These are phyloP conservation scores for Pseudonitzschia multistriata DNA, from an alignment of 108 stramenopile genomes.

Conservation along the genomic window DNA sequence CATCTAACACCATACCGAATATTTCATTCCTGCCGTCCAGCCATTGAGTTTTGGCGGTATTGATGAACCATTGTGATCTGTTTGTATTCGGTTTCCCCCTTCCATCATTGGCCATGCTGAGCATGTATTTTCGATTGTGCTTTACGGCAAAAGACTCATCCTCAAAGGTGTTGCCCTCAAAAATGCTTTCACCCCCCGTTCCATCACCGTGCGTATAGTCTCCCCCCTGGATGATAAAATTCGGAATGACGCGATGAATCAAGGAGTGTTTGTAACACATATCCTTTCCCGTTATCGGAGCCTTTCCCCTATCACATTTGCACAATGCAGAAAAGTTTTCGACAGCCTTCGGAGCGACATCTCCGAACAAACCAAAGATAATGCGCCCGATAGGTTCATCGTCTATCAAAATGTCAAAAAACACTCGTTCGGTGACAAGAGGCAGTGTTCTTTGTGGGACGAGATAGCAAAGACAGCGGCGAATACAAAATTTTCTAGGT, in stretches of 20 bases:
- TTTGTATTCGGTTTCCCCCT: constrained; percentile 65
- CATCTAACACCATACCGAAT: constrained; percentile 79
- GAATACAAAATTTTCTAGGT: neutral
- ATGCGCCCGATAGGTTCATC: constrained; percentile 51
- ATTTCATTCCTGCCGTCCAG: constrained; percentile 77
- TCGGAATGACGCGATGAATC: constrained; percentile 83
- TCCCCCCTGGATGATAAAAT: constrained; percentile 91
- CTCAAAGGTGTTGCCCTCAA: constrained; percentile 63
- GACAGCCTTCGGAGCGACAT: constrained; percentile 83
- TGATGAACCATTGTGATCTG: constrained; percentile 75
- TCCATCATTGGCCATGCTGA: constrained; percentile 78
- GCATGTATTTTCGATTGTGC: constrained; percentile 81
- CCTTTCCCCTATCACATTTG: constrained; percentile 73
- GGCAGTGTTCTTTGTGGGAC: constrained; percentile 55
- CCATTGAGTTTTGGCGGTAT: constrained; percentile 91
- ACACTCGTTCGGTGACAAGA: constrained; percentile 72
- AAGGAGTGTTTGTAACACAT: constrained; percentile 72
- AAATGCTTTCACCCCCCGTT: constrained; percentile 92
- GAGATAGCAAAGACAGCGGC: neutral
- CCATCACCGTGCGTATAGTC: constrained; percentile 90
- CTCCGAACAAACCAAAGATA: constrained; percentile 89
- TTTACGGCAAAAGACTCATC: constrained; percentile 90
- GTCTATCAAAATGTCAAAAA: constrained; percentile 59
- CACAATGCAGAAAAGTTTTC: constrained; percentile 91
- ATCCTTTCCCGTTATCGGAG: constrained; percentile 65